Evolutionary conservation across 805 yeast species (phyloP), one percentile per base, ranked within the genome.

Genomic region (Ogataea thermomethanolica): DNA sequence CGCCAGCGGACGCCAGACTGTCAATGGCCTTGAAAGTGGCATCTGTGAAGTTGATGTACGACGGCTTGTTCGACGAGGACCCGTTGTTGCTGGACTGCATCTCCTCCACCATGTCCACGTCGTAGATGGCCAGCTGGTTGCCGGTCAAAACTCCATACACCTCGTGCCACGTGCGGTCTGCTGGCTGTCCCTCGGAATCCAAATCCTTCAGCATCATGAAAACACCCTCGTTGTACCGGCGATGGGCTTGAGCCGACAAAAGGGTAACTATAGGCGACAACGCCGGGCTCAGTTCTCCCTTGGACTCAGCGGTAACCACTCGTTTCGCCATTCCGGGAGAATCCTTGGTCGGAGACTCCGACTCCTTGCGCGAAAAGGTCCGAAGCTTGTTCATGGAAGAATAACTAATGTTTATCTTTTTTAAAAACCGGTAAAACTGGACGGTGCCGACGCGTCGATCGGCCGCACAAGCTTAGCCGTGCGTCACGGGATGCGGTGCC

Each of bases 131-230:
- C 45, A 93, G 67, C 54, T 91, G 95, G 43, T 87, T 86, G 14
- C 99, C 99, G 4, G 87, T 79, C 29, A 93, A 68, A 11, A 86
- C 87, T 31, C 95, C 98, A 60, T 85, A 93, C 17, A 90, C 96
- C 64, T 93, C 96, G 39, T 74, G 72, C 99, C 99, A 93, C 53
- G 74, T 73, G 33, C 97, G 71, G 35, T 82, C 85, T 0, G 83
- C 80, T 0, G 96, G 90, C 41, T 81, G 75, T 7, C 99, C 99
- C 50, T 91, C 96, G 20, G 85, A 77, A 55, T 81, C 79, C 51
- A 85, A 66, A 51, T 84, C 91, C 51, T 81, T 79, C 45, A 84
- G 67, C 7, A 85, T 62, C 83, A 84, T 76, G 55, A 85, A 78
- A 2, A 81, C 77, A 39, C 91, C 93, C 51, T 84, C 93, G 46